A percentile compares a stretch with the other conserved stretches of the same genome.
phyloP scores from a whole-genome alignment of 129 eudicot species.

The Chrysanthemum lavandulifolium region DNA sequence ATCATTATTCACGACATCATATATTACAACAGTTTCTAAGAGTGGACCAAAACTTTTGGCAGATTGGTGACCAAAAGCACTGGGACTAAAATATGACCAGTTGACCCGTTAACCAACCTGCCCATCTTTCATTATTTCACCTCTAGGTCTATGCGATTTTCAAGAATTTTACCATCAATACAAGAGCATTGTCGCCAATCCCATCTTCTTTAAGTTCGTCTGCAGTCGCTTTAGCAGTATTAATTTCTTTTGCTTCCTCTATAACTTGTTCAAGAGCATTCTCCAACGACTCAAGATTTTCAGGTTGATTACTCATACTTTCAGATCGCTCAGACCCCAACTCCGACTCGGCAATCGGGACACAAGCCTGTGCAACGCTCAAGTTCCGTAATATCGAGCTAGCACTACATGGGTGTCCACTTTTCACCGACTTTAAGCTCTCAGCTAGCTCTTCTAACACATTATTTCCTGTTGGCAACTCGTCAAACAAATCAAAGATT shows the following conservation, averaged over 20 bases:
- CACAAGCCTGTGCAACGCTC: slow-evolving; percentile 48
- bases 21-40: too few relatives aligned
- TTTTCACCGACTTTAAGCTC: slow-evolving; percentile 40
- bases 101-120: not conserved
- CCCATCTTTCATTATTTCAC: not conserved
- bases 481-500: slow-evolving; percentile 65
- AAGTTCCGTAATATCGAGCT: slow-evolving; percentile 69
- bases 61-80: too few relatives aligned
- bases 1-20: too few relatives aligned
- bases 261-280: slow-evolving; percentile 59
- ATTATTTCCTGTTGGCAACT: slow-evolving; percentile 80
- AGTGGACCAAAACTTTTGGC: too few relatives aligned
- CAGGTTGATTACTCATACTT: slow-evolving; percentile 36
- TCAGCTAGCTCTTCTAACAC: slow-evolving; percentile 67
- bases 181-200: slow-evolving; percentile 56
- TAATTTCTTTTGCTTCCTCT: slow-evolving; percentile 67
- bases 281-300: slow-evolving; percentile 52
- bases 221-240: slow-evolving; percentile 65
- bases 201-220: slow-evolving; percentile 77
- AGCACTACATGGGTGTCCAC: slow-evolving; percentile 74
- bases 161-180: slow-evolving; percentile 57
- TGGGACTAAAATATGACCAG: too few relatives aligned
- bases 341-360: slow-evolving; percentile 27
- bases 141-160: slow-evolving; percentile 4
- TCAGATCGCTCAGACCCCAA: slow-evolving; percentile 25